Base-by-base conservation (phyloP, 805 yeast genomes). In the Yarrowia sp. region DNA sequence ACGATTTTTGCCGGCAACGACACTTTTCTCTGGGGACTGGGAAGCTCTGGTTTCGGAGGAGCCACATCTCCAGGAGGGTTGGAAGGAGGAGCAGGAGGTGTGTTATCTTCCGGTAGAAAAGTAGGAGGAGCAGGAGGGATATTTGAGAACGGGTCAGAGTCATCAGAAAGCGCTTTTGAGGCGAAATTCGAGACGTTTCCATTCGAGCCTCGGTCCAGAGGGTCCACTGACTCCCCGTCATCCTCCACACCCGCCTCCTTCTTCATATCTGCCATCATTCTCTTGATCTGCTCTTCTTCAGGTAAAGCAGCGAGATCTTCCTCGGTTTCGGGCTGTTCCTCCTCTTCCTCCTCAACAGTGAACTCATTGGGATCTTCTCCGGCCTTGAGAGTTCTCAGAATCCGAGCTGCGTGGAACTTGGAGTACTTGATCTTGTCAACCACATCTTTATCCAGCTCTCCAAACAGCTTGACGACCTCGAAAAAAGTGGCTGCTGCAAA, bases 281-380 rank as follows among this genome's bases (percentile, higher is more conserved):
- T 10, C 31, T 17, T 41, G 17, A 48, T 38, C 36, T 63, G 36
- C n/a, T 38, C 53, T 14, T 41, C 61, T 15, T 55, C 61, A 1
- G 61, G 61, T 10, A 55, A 17, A 2, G 43, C 45, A 1, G 45
- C 45, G 17, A 39, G 28, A 6, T 55, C 47, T 15, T 55, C 65
- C 14, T 65, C 67, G 1, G 55, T 48, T 5, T 38, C 17, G 14
- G 38, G 38, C 8, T n/a, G 13, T 15, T 31, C 68, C n/a, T 50
- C 66, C 28, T 44, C 68, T 11, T 66, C 64, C 43, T 66, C 73
- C 6, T 67, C 71, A 15, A 74, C 78, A 8, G 73, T 78, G 69
- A 80, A 78, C 45, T 80, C 85, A 73, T 87, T 84, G 5, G 89
- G 89, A 70, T 86, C 85, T 41, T 80, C 79, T 0, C 85, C 86